phyloP scores from a whole-genome alignment of 2,329 filamentous ascomycete species.

The Aureobasidium sp. region DNA sequence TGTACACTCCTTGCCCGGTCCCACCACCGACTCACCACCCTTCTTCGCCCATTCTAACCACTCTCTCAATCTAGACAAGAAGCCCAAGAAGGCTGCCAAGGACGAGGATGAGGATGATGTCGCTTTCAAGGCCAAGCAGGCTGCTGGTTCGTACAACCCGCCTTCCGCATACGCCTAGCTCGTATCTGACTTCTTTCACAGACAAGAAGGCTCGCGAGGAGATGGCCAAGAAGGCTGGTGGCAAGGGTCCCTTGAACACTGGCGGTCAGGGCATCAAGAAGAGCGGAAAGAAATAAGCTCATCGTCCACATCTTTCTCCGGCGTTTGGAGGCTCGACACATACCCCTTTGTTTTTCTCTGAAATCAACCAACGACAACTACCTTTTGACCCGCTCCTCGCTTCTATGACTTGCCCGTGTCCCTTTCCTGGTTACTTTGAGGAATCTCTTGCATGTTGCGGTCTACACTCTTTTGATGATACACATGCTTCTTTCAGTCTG shows the following conservation, averaged over 20 bases:
- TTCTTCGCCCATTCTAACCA: neutral
- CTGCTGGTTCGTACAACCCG: slow-evolving; percentile 57
- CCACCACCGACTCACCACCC: neutral
- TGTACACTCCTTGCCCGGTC: neutral
- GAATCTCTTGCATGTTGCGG: neutral
- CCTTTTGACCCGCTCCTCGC: neutral
- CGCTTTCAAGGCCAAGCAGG: slow-evolving; percentile 77
- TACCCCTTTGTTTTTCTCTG: slow-evolving; percentile 5
- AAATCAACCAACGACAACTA: neutral
- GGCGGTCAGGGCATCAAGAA: slow-evolving; percentile 93
- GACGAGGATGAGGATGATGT: slow-evolving; percentile 85
- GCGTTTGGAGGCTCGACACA: slow-evolving; percentile 12
- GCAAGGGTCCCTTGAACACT: slow-evolving; percentile 82
- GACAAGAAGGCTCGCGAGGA: slow-evolving; percentile 68
- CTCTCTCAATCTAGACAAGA: slow-evolving; percentile 51
- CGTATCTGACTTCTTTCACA: slow-evolving; percentile 21
- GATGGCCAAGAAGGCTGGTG: slow-evolving; percentile 75
- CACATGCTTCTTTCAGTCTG: slow-evolving; percentile 32
- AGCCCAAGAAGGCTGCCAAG: slow-evolving; percentile 70
- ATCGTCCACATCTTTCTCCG: neutral
- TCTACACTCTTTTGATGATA: neutral
- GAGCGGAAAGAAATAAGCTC: slow-evolving; percentile 81
- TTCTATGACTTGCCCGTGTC: neutral
- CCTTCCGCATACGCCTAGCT: neutral
- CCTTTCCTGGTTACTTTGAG: neutral